A percentile compares a stretch with the other conserved stretches of the same genome.
Conservation (phyloP, 805 yeast genomes). For the Lipomyces lipofer region DNA sequence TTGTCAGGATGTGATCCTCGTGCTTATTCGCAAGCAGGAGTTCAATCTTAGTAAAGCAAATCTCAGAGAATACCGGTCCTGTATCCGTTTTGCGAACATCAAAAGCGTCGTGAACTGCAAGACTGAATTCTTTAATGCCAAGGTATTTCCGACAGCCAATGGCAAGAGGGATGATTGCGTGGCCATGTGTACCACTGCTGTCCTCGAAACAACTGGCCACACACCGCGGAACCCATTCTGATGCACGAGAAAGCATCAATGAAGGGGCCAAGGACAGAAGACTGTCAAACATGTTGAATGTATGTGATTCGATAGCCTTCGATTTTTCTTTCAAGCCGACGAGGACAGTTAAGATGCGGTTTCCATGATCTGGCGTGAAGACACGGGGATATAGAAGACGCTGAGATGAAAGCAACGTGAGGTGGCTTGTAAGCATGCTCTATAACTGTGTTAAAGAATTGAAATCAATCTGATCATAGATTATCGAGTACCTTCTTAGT, state of each 20-base stretch:
- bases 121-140: slow-evolving; percentile 10
- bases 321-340: slow-evolving; percentile 6
- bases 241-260: slow-evolving; percentile 17
- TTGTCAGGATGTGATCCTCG: slow-evolving; percentile 18
- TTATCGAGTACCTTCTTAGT: slow-evolving; percentile 13
- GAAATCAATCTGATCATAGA: not conserved
- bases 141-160: slow-evolving; percentile 6
- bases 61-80: slow-evolving; percentile 3
- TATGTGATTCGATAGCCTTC: slow-evolving; percentile 14
- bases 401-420: slow-evolving; percentile 17
- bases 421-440: slow-evolving; percentile 13
- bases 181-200: slow-evolving; percentile 10
- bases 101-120: slow-evolving; percentile 8
- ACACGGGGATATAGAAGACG: slow-evolving; percentile 4
- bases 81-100: not conserved
- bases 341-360: slow-evolving; percentile 13
- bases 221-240: slow-evolving; percentile 23
- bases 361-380: slow-evolving; percentile 9
- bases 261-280: slow-evolving; percentile 3
- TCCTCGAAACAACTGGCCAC: slow-evolving; percentile 13
- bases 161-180: slow-evolving; percentile 14
- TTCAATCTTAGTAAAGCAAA: slow-evolving; percentile 8
- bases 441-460: too few relatives aligned
- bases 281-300: slow-evolving; percentile 13
- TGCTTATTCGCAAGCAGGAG: slow-evolving; percentile 9